These are phyloP conservation scores for Tillandsia fasciculata DNA, from an alignment of 176 grass and related monocot genomes.

Conservation along the genomic window DNA sequence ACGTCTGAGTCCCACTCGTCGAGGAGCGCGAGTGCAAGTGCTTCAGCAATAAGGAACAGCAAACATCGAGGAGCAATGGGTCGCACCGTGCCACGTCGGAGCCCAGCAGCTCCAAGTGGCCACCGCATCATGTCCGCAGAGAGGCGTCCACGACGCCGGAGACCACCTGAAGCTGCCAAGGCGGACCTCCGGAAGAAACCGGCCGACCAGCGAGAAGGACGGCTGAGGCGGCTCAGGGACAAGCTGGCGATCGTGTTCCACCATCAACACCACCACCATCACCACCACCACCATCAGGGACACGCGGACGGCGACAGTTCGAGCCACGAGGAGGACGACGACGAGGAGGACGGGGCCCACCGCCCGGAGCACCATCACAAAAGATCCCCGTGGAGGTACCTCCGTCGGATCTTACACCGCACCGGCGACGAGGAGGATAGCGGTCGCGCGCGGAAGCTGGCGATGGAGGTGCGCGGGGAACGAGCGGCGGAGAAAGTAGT, in stretches of 20 bases:
- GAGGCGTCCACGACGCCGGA: not conserved
- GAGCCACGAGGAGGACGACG: not conserved
- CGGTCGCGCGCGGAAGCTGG: not conserved
- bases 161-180: too few relatives aligned
- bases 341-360: not conserved
- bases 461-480: not conserved
- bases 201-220: slow-evolving; percentile 9
- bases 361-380: not conserved
- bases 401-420: slow-evolving; percentile 25
- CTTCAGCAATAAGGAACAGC: not conserved
- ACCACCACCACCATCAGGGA: slow-evolving; percentile 28
- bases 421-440: not conserved
- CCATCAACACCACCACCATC: slow-evolving; percentile 32
- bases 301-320: not conserved
- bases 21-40: not conserved
- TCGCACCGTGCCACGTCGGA: not conserved
- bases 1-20: not conserved
- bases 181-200: not conserved
- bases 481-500: not conserved
- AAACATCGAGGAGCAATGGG: not conserved
- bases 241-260: slow-evolving; percentile 50
- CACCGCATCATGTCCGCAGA: not conserved
- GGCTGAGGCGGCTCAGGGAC: slow-evolving; percentile 34
- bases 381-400: slow-evolving; percentile 33
- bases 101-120: not conserved